These are phyloP conservation scores for Lactarius evosmus DNA, from an alignment of 768 basidiomycete species.

Conservation along the genomic window DNA sequence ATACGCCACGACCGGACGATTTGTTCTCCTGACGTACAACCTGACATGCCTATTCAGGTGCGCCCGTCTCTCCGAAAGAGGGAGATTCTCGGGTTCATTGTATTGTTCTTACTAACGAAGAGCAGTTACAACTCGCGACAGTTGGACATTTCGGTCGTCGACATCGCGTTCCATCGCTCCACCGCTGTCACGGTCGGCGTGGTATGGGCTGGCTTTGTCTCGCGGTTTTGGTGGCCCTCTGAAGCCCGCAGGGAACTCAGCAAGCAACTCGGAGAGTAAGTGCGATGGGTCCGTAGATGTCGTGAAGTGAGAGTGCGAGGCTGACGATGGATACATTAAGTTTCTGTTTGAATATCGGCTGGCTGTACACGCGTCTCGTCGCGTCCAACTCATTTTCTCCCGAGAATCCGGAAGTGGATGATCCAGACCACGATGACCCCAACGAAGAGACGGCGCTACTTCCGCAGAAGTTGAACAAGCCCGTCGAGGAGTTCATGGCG, in stretches of 20 bases:
- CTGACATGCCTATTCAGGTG: slow-evolving; percentile 62
- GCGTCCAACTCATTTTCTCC: slow-evolving; percentile 77
- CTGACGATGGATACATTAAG: slow-evolving; percentile 41
- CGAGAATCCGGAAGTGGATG: slow-evolving; percentile 38
- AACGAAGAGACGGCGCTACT: slow-evolving; percentile 34
- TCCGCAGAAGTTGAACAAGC: slow-evolving; percentile 49
- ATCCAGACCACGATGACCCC: slow-evolving; percentile 20
- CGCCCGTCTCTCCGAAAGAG: slow-evolving; percentile 12
- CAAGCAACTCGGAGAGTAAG: slow-evolving; percentile 80
- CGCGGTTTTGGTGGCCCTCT: slow-evolving; percentile 92
- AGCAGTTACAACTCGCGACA: slow-evolving; percentile 77
- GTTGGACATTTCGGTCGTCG: slow-evolving; percentile 55
- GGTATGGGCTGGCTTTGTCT: slow-evolving; percentile 84
- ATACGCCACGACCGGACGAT: slow-evolving; percentile 71
- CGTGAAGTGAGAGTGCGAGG: too few species aligned
- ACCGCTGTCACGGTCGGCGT: slow-evolving; percentile 82
- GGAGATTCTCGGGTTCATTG: slow-evolving; percentile 21
- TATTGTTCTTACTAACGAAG: slow-evolving; percentile 21
- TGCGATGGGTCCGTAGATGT: neutral
- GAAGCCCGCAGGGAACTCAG: slow-evolving; percentile 88
- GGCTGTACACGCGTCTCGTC: slow-evolving; percentile 91
- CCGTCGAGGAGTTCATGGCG: slow-evolving; percentile 85
- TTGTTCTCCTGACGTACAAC: slow-evolving; percentile 86
- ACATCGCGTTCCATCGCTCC: slow-evolving; percentile 75
- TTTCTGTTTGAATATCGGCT: slow-evolving; percentile 90